Percentiles rank a stretch among this genome's conserved stretches.
Evolutionary conservation across 2,329 filamentous ascomycete genomes (phyloP).

Genomic region (Curvularia sp.): DNA sequence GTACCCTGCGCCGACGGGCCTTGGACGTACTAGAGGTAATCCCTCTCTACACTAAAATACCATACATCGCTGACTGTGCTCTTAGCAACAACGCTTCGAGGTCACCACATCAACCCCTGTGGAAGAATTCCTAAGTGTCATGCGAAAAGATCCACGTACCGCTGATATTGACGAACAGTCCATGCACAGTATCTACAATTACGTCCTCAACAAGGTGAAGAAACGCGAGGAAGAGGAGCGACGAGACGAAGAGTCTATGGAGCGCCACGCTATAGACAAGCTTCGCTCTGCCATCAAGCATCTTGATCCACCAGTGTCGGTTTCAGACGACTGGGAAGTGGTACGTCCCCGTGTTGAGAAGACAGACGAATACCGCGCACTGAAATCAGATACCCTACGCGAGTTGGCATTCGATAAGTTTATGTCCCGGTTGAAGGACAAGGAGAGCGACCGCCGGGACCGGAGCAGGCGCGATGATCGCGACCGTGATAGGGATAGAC

Average conservation of each 20-base stretch:
- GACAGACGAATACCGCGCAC: conserved; percentile 81
- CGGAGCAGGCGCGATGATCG: conserved; percentile 50
- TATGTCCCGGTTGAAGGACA: conserved; percentile 87
- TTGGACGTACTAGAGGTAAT: conserved; percentile 87
- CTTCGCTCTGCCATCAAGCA: conserved; percentile 88
- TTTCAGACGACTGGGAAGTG: conserved; percentile 87
- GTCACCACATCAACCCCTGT: conserved; percentile 85
- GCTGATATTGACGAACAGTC: conserved; percentile 83
- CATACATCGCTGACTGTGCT: conserved; percentile 14
- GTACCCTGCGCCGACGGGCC: conserved; percentile 80
- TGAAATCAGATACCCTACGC: conserved; percentile 83
- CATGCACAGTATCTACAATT: conserved; percentile 81
- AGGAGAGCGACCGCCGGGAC: conserved; percentile 71
- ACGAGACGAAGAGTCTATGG: conserved; percentile 79
- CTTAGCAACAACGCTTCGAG: conserved; percentile 87
- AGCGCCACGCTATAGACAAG: conserved; percentile 83
- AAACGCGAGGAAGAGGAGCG: conserved; percentile 86
- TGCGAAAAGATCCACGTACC: conserved; percentile 87
- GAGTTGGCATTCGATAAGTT: conserved; percentile 89
- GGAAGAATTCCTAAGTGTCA: conserved; percentile 83
- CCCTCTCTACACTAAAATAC: conserved; percentile 20
- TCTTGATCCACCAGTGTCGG: conserved; percentile 80
- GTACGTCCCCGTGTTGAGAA: conserved; percentile 80
- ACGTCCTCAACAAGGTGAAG: conserved; percentile 84
- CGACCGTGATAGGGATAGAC: conserved; percentile 55